Conservation (phyloP, 2,329 filamentous ascomycete species). For the Tolypocladium amazonense region DNA sequence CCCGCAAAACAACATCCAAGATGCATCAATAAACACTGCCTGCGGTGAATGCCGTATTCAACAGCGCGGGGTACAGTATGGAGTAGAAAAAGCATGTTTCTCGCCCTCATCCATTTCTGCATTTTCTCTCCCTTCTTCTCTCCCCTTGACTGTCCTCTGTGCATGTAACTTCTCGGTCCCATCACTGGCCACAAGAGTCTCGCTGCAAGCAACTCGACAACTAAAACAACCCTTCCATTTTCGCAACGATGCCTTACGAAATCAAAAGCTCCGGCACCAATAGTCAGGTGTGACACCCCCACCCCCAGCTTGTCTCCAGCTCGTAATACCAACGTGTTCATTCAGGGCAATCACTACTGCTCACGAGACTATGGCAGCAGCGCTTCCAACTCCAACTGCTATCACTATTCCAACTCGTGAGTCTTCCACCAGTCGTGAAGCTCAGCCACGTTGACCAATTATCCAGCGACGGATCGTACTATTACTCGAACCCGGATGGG, state of each 20-base stretch:
- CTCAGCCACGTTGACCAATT: not conserved
- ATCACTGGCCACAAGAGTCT: not conserved
- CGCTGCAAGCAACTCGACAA: not conserved
- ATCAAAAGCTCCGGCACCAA: conserved; percentile 50
- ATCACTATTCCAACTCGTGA: conserved; percentile 58
- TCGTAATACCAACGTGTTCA: not conserved
- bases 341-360: conserved; percentile 58
- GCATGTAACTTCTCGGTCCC: not conserved
- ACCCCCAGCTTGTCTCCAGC: not conserved
- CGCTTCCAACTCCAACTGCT: conserved; percentile 46
- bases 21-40: too few relatives aligned
- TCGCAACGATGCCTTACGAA: conserved; percentile 19
- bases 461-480: conserved; percentile 54
- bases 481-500: conserved; percentile 60
- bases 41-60: not conserved
- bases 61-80: not conserved
- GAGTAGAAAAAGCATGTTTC: not conserved
- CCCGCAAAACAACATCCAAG: too few relatives aligned
- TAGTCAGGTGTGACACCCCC: conserved; percentile 36
- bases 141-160: not conserved
- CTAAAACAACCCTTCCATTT: not conserved
- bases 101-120: not conserved
- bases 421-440: conserved; percentile 8
- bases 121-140: not conserved
- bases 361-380: conserved; percentile 49